phyloP scores from a whole-genome alignment of 768 basidiomycete species.

The Arthromyces matolae region DNA sequence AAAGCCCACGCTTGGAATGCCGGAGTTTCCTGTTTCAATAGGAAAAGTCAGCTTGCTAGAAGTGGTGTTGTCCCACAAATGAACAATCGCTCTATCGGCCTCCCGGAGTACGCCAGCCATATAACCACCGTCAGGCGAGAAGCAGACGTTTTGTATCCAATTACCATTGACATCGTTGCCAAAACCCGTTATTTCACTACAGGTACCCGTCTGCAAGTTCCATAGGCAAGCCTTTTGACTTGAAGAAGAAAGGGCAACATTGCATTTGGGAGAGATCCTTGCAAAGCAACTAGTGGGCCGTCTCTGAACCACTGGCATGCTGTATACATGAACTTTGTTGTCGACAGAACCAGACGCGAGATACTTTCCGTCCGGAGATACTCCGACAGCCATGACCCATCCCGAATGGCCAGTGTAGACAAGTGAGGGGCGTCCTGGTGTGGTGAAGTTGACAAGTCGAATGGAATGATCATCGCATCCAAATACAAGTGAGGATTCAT shows the following conservation, averaged over 20 bases:
- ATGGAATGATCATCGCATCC: slow-evolving; percentile 2
- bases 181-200: not conserved
- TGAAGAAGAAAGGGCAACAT: not conserved
- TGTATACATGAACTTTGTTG: slow-evolving; percentile 24
- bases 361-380: slow-evolving; percentile 21
- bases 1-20: not conserved
- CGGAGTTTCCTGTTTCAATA: not conserved
- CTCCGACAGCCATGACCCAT: slow-evolving; percentile 11
- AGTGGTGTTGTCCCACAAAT: slow-evolving; percentile 6
- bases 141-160: not conserved
- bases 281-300: not conserved
- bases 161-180: not conserved
- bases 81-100: not conserved
- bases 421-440: not conserved
- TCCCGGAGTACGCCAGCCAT: slow-evolving; percentile 5
- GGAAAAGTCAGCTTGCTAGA: not conserved
- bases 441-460: not conserved
- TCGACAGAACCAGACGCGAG: slow-evolving; percentile 23
- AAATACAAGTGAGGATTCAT: not conserved
- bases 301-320: slow-evolving; percentile 12
- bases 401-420: slow-evolving; percentile 11
- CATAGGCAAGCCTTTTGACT: not conserved
- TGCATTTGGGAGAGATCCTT: not conserved
- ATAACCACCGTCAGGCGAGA: slow-evolving; percentile 4
- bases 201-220: not conserved